Evolutionary conservation across 192 early-diverging fungal species (phyloP), one percentile per base, ranked within the genome.

Genomic region (Borealophlyctis nickersoniae): DNA sequence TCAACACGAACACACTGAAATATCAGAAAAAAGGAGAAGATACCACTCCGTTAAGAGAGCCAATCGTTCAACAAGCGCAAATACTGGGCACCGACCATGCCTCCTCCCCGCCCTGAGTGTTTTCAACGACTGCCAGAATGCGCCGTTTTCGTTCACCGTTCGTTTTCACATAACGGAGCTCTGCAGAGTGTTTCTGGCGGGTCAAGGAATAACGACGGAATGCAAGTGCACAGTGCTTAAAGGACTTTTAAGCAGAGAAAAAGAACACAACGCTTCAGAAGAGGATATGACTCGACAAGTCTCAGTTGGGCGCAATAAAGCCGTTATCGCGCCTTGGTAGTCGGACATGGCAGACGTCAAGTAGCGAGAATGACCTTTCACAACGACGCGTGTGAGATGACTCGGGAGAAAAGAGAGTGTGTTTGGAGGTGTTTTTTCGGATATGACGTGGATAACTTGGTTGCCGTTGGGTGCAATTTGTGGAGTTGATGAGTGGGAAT

Each of bases 51-150:
- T n/a, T n/a, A n/a, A n/a, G n/a, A n/a, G n/a, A n/a, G n/a, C n/a
- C n/a, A n/a, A n/a, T n/a, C n/a, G n/a, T n/a, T n/a, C n/a, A n/a
- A n/a, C n/a, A n/a, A n/a, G n/a, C n/a, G n/a, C n/a, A n/a, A n/a
- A n/a, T n/a, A n/a, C n/a, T n/a, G n/a, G n/a, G 4, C 22, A 60
- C 66, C 7, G 28, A 67, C 66, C 67, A 66, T n/a, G 67, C 67
- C 33, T 69, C 67, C 24, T 69, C 60, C 26, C 60, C 60, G 24
- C 67, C 67, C 60, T 69, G 67, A 1, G 28, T 35, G 28, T 69
- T 69, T 30, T 29, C 33, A 30, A 62, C 30, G 32, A 69, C 53
- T 24, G 67, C 67, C 16, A 69, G 53, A 22, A 28, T 36, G 4
- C 67, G 59, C 33, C 59, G 50, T 30, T 56, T 61, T 3, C 67